Conservation (phyloP, 129 eudicot genomes). For the Chrysanthemum lavandulifolium region DNA sequence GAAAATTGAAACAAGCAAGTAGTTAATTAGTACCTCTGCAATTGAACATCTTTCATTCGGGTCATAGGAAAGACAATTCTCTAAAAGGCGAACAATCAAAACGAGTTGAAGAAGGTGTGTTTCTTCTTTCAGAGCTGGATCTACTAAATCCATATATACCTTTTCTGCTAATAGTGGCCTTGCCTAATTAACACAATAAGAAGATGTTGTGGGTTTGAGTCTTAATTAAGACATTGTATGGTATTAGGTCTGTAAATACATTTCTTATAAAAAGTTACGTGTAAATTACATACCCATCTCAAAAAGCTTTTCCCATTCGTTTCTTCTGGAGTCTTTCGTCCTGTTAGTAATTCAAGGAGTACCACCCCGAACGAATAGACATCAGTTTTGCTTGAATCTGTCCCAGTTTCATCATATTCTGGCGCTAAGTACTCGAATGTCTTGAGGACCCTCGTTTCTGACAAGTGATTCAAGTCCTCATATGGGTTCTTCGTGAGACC, state of each 20-base stretch:
- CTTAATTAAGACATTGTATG: too few relatives aligned
- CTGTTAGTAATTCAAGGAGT: conserved; percentile 51
- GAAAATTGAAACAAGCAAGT: not conserved
- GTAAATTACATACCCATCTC: too few relatives aligned
- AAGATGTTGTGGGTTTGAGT: too few relatives aligned
- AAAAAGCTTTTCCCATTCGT: conserved; percentile 31
- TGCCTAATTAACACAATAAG: conserved; percentile 28
- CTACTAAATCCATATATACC: conserved; percentile 34
- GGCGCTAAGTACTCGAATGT: conserved; percentile 56
- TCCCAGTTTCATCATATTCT: conserved; percentile 45
- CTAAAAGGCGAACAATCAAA: conserved; percentile 44
- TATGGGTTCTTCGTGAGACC: conserved; percentile 44
- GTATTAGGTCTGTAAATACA: too few relatives aligned
- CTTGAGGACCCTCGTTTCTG: conserved; percentile 43
- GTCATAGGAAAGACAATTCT: conserved; percentile 38
- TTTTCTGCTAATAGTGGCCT: conserved; percentile 38
- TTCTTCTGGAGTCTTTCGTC: conserved; percentile 41
- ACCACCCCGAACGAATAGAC: conserved; percentile 52
- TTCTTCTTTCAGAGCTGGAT: conserved; percentile 31
- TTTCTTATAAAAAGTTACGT: too few relatives aligned
- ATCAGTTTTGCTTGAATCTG: conserved; percentile 39
- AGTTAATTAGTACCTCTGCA: conserved; percentile 36
- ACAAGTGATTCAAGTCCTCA: conserved; percentile 34
- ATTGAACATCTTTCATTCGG: conserved; percentile 40
- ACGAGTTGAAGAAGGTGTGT: conserved; percentile 41